Percentiles rank a stretch among this genome's conserved stretches.
Conservation (phyloP, 345 rosid species). For the Kernera saxatilis region DNA sequence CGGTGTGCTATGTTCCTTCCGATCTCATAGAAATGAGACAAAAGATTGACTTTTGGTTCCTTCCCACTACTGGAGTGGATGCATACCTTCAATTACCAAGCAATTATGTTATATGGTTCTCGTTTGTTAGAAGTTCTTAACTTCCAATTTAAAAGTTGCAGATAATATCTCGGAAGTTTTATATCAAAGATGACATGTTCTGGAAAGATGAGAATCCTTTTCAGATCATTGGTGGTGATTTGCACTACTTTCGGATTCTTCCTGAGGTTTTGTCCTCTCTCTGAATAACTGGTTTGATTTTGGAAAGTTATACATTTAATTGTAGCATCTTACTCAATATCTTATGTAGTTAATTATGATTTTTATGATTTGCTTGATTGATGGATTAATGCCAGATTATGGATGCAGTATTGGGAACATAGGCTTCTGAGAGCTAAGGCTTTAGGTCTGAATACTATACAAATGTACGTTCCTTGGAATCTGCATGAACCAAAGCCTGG, state of each 20-base stretch:
- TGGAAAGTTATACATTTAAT: background rate
- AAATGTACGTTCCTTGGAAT: slow-evolving; percentile 93
- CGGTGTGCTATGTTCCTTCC: background rate
- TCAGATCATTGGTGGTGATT: slow-evolving; percentile 84
- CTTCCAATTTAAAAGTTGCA: slow-evolving; percentile 1
- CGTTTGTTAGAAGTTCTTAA: background rate
- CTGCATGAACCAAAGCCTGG: slow-evolving; percentile 89
- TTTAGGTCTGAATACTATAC: slow-evolving; percentile 82
- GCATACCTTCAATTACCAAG: background rate
- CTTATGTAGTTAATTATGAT: background rate
- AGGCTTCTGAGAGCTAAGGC: slow-evolving; percentile 81
- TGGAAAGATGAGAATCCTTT: slow-evolving; percentile 75
- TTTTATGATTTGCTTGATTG: background rate
- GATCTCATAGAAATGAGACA: background rate
- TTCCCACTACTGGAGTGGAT: background rate
- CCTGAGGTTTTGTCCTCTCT: slow-evolving; percentile 52
- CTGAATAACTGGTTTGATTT: background rate
- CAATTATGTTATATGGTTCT: background rate
- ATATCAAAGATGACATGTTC: slow-evolving; percentile 69
- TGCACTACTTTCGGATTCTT: slow-evolving; percentile 85
- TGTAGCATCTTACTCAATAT: background rate
- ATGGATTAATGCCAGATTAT: background rate
- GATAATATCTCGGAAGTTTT: slow-evolving; percentile 37
- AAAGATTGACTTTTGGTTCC: background rate
- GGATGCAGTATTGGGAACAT: slow-evolving; percentile 83